Base-by-base conservation (phyloP, 805 yeast species). In the Pichia nakasei region DNA sequence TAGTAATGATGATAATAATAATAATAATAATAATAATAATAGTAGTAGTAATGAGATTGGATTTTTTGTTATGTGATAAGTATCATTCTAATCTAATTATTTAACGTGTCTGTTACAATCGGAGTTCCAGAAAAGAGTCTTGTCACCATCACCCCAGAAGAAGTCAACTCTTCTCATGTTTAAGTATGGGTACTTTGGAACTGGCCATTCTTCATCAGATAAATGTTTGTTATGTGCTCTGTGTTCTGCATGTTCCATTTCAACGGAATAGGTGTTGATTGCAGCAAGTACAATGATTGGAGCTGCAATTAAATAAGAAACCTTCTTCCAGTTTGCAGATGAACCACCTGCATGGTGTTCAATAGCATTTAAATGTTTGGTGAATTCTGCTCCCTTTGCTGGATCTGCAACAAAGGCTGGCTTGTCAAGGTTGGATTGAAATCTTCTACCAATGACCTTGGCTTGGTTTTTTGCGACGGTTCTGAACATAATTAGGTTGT, bases 141-240 rank as follows among this genome's bases (percentile, higher is more conserved):
- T 81, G 75, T 89, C 96, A 65, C 98, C 97, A 64, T 93, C 91
- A 63, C 98, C 98, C 97, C 97, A 93, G 82, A 88, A 91, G 78
- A 78, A 91, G 64, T 84, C 81, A 66, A 79, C 82, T 63, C 66
- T 64, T 79, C 97, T 86, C 57, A 88, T 66, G 76, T 93, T 93
- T 75, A 83, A 89, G 79, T 78, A 93, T 58, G 81, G 89, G 73
- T 85, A 85, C 33, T 37, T 33, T 68, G 84, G 93, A 49, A 66
- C 70, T 60, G 97, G 97, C 88, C 95, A 85, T 63, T 89, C 95
- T 56, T 82, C 91, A 64, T 89, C 97, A 29, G 87, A 65, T 46
- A 86, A 70, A 59, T 80, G 82, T 54, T 64, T 69, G 58, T 78
- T 69, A 67, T 84, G 93, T 64, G 74, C 75, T 72, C 93, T 80